Percentiles rank a stretch among this genome's conserved stretches.
Evolutionary conservation across 2,329 filamentous ascomycete genomes (phyloP).

Genomic region (Onygenales sp.): DNA sequence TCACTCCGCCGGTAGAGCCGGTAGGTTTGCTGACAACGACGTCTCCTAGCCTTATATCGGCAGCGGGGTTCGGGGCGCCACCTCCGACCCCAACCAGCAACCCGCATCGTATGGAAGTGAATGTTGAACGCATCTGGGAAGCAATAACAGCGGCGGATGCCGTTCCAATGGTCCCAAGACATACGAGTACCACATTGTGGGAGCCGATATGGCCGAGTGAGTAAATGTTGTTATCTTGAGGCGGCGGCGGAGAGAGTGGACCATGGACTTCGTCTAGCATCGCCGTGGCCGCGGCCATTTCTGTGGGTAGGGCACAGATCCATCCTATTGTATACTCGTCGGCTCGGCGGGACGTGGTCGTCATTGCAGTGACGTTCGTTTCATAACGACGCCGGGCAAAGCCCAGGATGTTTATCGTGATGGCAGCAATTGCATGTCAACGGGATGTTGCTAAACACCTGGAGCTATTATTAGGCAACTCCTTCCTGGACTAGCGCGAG

Average conservation of each 20-base stretch:
- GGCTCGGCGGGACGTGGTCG: no score
- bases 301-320: constrained; percentile 8
- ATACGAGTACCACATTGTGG: constrained; percentile 14
- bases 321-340: constrained; percentile 1
- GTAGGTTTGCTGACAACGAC: constrained; percentile 11
- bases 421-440: no score
- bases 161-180: constrained; percentile 7
- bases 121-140: constrained; percentile 8
- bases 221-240: constrained; percentile 10
- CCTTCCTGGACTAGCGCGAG: no score
- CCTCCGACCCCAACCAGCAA: constrained; percentile 14
- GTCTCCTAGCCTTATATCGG: constrained; percentile 13
- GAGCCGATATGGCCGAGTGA: constrained; percentile 9
- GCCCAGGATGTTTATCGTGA: no score
- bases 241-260: neutral
- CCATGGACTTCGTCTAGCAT: constrained; percentile 12
- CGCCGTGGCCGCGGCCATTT: constrained; percentile 7
- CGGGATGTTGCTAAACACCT: no score
- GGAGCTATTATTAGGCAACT: no score
- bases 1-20: constrained; percentile 3
- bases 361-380: no score
- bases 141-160: constrained; percentile 6
- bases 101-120: constrained; percentile 9
- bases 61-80: constrained; percentile 7
- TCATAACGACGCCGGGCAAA: no score